Conservation (phyloP, 495 filamentous ascomycete genomes). For the Sabuloglossum arenarium region DNA sequence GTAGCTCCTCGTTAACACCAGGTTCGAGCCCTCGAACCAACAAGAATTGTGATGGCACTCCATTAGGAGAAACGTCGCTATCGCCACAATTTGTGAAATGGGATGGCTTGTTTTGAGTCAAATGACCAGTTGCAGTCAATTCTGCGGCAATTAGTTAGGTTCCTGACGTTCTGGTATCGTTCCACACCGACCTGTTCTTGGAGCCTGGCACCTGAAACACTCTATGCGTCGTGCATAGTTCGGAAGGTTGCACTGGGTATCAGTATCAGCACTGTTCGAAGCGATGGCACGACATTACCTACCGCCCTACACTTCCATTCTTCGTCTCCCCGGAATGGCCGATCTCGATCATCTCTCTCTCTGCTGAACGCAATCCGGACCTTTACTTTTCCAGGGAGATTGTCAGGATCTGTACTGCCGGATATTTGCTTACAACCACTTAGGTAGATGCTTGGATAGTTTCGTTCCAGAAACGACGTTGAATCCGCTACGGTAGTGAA, state of each 20-base stretch:
- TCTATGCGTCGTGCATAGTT: conserved; percentile 49
- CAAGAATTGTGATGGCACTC: conserved; percentile 59
- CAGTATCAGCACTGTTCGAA: conserved; percentile 4
- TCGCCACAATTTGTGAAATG: conserved; percentile 44
- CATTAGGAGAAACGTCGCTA: conserved; percentile 58
- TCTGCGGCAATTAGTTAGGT: conserved; percentile 6
- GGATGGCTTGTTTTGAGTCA: conserved; percentile 10
- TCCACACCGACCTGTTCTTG: conserved; percentile 38
- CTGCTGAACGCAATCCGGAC: conserved; percentile 37
- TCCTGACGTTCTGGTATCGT: not conserved
- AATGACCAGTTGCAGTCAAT: conserved; percentile 11
- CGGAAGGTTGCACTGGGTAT: conserved; percentile 40
- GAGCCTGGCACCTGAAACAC: conserved; percentile 58
- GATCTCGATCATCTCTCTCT: conserved; percentile 32
- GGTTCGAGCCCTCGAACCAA: conserved; percentile 56
- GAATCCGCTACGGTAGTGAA: conserved; percentile 39
- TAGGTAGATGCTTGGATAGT: conserved; percentile 41
- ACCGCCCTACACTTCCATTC: conserved; percentile 65
- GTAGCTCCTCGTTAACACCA: conserved; percentile 52
- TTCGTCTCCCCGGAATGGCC: conserved; percentile 31
- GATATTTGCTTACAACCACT: not conserved
- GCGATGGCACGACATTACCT: conserved; percentile 9
- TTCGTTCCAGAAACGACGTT: conserved; percentile 40
- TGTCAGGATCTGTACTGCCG: conserved; percentile 13
- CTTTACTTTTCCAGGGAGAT: conserved; percentile 28